These are phyloP conservation scores for Intubia oerlemansii DNA, from an alignment of 2,329 filamentous ascomycete genomes.

Conservation along the genomic window DNA sequence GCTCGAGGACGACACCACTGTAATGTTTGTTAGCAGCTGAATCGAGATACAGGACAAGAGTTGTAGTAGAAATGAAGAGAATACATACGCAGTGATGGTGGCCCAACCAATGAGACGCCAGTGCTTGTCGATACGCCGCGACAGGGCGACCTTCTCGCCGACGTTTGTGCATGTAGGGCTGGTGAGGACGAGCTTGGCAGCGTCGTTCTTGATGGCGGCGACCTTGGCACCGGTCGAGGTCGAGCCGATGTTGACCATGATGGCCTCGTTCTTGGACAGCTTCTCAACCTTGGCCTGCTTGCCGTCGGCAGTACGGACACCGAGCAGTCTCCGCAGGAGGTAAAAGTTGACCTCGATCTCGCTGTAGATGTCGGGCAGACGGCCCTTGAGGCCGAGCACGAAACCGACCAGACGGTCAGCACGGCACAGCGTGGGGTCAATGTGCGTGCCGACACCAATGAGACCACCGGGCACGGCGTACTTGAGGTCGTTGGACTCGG, in stretches of 20 bases:
- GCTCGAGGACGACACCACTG: slow-evolving; percentile 9
- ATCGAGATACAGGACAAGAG: background rate
- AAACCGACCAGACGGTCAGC: slow-evolving; percentile 97
- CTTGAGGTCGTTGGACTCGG: slow-evolving; percentile 94
- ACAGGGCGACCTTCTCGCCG: slow-evolving; percentile 93
- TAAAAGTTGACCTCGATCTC: slow-evolving; percentile 99
- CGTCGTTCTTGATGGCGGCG: slow-evolving; percentile 90
- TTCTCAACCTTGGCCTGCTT: slow-evolving; percentile 99
- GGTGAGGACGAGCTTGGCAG: slow-evolving; percentile 81
- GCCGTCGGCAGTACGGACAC: slow-evolving; percentile 93
- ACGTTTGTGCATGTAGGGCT: slow-evolving; percentile 92
- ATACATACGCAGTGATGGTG: slow-evolving; percentile 47
- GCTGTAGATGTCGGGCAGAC: slow-evolving; percentile 88
- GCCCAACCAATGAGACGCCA: slow-evolving; percentile 92
- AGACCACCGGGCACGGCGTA: slow-evolving; percentile 94
- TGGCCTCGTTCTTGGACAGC: slow-evolving; percentile 91
- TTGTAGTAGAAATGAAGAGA: background rate
- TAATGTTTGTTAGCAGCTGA: slow-evolving; percentile 2
- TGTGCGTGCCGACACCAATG: slow-evolving; percentile 93
- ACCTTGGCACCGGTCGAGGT: slow-evolving; percentile 97
- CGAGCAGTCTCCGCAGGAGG: slow-evolving; percentile 76
- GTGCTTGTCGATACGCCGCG: slow-evolving; percentile 95
- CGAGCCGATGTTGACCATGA: slow-evolving; percentile 99
- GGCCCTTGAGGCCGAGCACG: slow-evolving; percentile 85
- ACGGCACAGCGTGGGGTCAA: slow-evolving; percentile 94